Base-by-base conservation (phyloP, 2,329 filamentous ascomycete species). In the Cytospora mali region DNA sequence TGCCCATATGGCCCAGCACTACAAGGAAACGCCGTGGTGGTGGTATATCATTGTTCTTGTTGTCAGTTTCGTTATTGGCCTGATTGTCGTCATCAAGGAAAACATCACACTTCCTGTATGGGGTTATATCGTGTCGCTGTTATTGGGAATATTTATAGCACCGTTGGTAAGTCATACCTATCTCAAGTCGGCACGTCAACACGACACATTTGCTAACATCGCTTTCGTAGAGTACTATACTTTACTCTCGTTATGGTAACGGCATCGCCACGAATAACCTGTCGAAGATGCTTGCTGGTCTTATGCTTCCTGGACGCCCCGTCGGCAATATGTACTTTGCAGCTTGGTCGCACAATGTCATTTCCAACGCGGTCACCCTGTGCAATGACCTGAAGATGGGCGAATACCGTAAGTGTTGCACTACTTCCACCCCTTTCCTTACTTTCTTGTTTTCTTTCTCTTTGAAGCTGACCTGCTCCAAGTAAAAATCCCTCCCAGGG, bases 241-340 rank as follows among this genome's bases (percentile, higher is more conserved):
- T 85, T 0, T 84, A 79, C 62, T 79, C 81, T 2, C 76, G 81
- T 0, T 85, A 75, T 48, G 84, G 84, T 11, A 85, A 81, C 52
- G 84, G 84, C 14, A 84, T 86, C 35, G 81, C 81, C 9, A 86
- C 83, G 2, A 85, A 85, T 68, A 84, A 85, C 61, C 63, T 86
- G 46, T 85, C 82, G 23, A 84, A 85, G 66, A 83, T 85, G 81
- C 63, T 85, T 54, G 83, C 78, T 0, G 83, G 83, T 56, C 73
- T 84, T 3, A 71, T 82, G 62, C 66, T 84, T 2, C 82, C 82
- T 1, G 79, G 76, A 1, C 77, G 79, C 1, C 82, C 82, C 0
- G 67, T 85, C 5, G 82, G 81, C 2, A 85, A 85, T 70, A 82
- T 85, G 80, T 85, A 84, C 70, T 85, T 85, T 68, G 80, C 83